Conservation (phyloP, 768 basidiomycete species). For the Boletus subparvulus region DNA sequence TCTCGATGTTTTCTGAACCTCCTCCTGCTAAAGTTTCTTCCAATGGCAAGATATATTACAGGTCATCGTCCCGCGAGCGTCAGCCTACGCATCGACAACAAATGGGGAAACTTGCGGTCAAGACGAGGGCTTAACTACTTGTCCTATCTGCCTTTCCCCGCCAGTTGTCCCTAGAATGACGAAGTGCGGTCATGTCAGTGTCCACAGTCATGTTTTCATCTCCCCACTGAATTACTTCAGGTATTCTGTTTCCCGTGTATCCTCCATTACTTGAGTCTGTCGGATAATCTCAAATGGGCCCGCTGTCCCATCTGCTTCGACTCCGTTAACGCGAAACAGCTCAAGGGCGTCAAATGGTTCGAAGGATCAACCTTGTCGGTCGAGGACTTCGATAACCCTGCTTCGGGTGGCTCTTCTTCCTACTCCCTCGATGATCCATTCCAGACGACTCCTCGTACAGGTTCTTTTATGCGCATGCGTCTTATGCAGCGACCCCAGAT, state of each 20-base stretch:
- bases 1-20: neutral
- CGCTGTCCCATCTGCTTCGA: constrained; percentile 97
- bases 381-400: constrained; percentile 25
- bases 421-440: constrained; percentile 38
- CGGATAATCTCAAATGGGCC: constrained; percentile 81
- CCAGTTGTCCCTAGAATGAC: constrained; percentile 92
- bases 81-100: constrained; percentile 67
- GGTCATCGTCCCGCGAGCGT: constrained; percentile 85
- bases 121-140: constrained; percentile 67
- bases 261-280: constrained; percentile 82
- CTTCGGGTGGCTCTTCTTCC: constrained; percentile 46
- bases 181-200: constrained; percentile 94
- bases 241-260: constrained; percentile 96
- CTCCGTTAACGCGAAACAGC: constrained; percentile 83
- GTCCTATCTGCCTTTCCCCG: constrained; percentile 93
- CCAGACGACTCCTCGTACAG: constrained; percentile 46
- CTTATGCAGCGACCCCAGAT: constrained; percentile 92
- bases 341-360: constrained; percentile 92
- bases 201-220: neutral
- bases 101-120: constrained; percentile 41
- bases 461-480: constrained; percentile 75
- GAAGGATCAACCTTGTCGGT: constrained; percentile 46
- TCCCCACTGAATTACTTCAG: constrained; percentile 41
- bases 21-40: constrained; percentile 63
- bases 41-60: constrained; percentile 97